Percentiles rank a stretch among this genome's conserved stretches.
These are phyloP conservation scores for Leishmania major DNA, from an alignment of 208 protist genomes.

Conservation along the genomic window DNA sequence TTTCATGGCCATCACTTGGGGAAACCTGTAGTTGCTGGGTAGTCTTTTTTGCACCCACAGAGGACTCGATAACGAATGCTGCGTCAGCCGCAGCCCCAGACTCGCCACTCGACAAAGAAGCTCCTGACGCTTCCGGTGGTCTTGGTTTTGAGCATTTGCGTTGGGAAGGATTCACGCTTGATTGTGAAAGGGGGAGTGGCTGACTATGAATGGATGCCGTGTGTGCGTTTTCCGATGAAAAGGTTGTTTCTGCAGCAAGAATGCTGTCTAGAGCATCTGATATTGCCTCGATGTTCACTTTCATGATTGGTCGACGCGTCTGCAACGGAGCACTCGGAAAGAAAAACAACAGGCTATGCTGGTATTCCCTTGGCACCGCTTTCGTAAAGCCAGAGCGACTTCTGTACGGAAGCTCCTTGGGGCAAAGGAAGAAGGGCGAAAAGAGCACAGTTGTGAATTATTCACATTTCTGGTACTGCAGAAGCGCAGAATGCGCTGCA, in stretches of 20 bases:
- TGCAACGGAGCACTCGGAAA: background rate
- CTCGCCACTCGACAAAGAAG: background rate
- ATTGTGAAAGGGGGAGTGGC: background rate
- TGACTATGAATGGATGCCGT: conserved; percentile 11
- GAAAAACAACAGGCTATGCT: conserved; percentile 9
- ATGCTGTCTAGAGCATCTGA: conserved; percentile 35
- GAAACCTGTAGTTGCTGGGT: background rate
- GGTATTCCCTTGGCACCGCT: background rate
- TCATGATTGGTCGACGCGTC: conserved; percentile 19
- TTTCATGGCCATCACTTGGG: background rate
- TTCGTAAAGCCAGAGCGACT: background rate
- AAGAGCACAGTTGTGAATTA: background rate
- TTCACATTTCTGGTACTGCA: background rate
- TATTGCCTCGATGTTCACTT: conserved; percentile 36
- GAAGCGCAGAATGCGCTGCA: background rate
- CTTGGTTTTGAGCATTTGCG: background rate
- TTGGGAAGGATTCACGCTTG: background rate
- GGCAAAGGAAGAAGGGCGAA: background rate
- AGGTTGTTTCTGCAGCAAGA: conserved; percentile 13
- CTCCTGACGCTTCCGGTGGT: background rate
- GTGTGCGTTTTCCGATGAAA: background rate
- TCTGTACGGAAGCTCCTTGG: background rate
- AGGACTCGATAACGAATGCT: background rate
- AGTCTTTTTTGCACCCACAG: background rate
- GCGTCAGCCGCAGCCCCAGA: background rate